Conservation (phyloP, 495 filamentous ascomycete species). For the Podospora australis region DNA sequence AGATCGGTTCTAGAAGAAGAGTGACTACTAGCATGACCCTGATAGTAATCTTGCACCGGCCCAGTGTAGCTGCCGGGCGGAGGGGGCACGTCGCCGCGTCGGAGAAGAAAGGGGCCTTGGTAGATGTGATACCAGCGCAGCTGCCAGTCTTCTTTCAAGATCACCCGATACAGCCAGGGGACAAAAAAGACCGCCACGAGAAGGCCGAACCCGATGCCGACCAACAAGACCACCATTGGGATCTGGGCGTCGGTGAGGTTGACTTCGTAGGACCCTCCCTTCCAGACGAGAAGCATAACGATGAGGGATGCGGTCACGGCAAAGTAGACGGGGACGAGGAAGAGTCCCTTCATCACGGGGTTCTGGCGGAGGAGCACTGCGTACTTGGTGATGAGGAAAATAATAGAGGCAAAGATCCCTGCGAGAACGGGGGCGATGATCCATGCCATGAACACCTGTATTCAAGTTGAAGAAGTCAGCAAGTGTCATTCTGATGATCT, state of each 20-base stretch:
- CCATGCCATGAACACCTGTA: constrained; percentile 38
- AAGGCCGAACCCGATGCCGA: constrained; percentile 50
- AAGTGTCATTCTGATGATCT: background rate
- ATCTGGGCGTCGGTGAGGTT: constrained; percentile 39
- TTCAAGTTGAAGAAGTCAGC: background rate
- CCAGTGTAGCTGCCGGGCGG: constrained; percentile 29
- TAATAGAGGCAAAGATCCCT: constrained; percentile 48
- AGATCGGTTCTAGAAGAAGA: constrained; percentile 10
- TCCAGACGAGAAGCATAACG: constrained; percentile 57
- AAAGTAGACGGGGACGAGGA: constrained; percentile 55
- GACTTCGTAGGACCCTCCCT: constrained; percentile 40
- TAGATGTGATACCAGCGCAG: constrained; percentile 53
- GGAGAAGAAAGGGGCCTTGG: constrained; percentile 49
- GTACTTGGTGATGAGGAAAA: constrained; percentile 60
- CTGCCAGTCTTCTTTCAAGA: constrained; percentile 50
- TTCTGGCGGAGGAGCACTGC: constrained; percentile 52
- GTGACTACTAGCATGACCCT: constrained; percentile 37
- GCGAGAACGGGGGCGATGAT: constrained; percentile 56
- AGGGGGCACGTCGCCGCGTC: constrained; percentile 44
- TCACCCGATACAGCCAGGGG: constrained; percentile 55
- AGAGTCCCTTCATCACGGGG: constrained; percentile 50
- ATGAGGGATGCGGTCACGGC: constrained; percentile 53
- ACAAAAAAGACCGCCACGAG: constrained; percentile 48
- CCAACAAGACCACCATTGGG: constrained; percentile 45
- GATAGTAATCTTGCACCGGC: constrained; percentile 50